Evolutionary conservation across 202 grass and related monocot genomes (phyloP), one percentile per base, ranked within the genome.

Genomic region (Bolboschoenoplectus hybrid): DNA sequence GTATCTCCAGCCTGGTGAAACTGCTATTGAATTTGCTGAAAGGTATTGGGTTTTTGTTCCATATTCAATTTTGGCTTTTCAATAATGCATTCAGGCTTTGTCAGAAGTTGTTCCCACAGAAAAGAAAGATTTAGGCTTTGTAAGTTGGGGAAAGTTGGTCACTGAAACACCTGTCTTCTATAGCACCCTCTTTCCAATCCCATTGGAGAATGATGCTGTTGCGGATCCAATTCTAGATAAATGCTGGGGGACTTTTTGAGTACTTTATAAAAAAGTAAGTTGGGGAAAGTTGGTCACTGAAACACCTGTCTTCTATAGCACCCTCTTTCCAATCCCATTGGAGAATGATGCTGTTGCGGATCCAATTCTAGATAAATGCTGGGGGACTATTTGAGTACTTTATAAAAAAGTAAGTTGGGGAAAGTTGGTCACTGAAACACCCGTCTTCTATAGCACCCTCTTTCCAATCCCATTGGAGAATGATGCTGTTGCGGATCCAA

Each of bases 1-100:
- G 40, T 98, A 95, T 83, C 75, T 94, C 55, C 88, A 75, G 74
- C 87, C 91, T 51, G 96, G 93, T 71, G 93, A 98, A 91, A 94
- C 90, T 34, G 39, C 96, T 52, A 98, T 98, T 72, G 89, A 90
- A 80, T 98, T 98, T 94, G 93, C 96, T 89, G 96, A 98, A 92
- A 96, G 96, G 96, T 96, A 51, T 57, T 43, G 36, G 53, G 35
- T 53, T 58, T 45, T n/a, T 80, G 53, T 80, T 80, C 35, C 17
- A 19, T 40, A 40, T 40, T 57, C 36, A 56, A 57, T 16, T 58
- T 57, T 56, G 49, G 26, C 32, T 78, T 58, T n/a, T 79, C 74
- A 19, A 7, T 79, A 38, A 40, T 39, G 35, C 51, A 78, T 39
- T 57, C n/a, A 0, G 3, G 36, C 12, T 51, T 74, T 16, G 34